Evolutionary conservation across 2,329 filamentous ascomycete genomes (phyloP).

Genomic region (Colletotrichum chrysophilum): DNA sequence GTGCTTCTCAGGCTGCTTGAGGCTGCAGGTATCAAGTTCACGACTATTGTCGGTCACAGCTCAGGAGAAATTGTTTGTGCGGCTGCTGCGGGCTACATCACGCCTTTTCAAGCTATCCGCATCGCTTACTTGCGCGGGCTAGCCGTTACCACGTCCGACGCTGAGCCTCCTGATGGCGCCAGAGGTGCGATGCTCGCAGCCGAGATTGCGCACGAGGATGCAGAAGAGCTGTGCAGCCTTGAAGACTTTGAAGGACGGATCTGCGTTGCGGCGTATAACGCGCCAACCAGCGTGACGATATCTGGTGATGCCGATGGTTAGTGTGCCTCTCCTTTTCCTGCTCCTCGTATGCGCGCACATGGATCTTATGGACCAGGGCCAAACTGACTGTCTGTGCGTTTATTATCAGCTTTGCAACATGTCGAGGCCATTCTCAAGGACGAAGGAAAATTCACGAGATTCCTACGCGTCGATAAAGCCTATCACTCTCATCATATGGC

Average conservation of each 20-base stretch:
- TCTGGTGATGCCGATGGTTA: constrained; percentile 29
- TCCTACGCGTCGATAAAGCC: constrained; percentile 11
- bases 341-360: not conserved
- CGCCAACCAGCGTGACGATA: constrained; percentile 25
- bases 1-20: constrained; percentile 29
- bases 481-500: constrained; percentile 35
- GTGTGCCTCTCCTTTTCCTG: not conserved
- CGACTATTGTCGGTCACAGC: constrained; percentile 50
- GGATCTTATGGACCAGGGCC: not conserved
- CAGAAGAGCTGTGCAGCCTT: constrained; percentile 4
- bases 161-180: not conserved
- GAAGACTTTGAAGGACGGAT: constrained; percentile 21
- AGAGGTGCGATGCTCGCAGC: constrained; percentile 29
- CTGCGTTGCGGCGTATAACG: constrained; percentile 27
- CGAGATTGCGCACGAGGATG: constrained; percentile 22
- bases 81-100: constrained; percentile 50
- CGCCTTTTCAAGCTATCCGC: constrained; percentile 43
- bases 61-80: constrained; percentile 56
- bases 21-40: constrained; percentile 36
- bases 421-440: not conserved
- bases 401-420: not conserved
- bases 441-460: not conserved
- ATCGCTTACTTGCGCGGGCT: constrained; percentile 52
- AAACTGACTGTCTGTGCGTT: not conserved
- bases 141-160: not conserved